phyloP scores from a whole-genome alignment of 176 grass and related monocot species.

The Oryza officinalis region DNA sequence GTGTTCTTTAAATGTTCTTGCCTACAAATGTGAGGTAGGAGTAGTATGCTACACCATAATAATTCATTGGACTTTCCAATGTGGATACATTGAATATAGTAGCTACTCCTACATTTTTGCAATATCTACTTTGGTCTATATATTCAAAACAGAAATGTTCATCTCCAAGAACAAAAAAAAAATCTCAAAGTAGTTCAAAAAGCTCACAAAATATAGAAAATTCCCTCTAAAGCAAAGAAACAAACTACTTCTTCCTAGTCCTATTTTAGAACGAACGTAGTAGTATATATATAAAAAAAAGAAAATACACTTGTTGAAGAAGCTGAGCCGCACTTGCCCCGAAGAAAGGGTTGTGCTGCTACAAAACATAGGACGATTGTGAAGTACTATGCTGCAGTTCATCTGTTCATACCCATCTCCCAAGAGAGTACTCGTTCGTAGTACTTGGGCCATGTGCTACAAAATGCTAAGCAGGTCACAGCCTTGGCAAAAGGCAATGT shows the following conservation, averaged over 20 bases:
- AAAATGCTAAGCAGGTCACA: background rate
- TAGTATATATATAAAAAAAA: too few species aligned
- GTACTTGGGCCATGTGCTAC: background rate
- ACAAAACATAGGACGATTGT: background rate
- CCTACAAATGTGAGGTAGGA: too few species aligned
- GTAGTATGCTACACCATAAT: too few species aligned
- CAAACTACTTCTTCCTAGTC: background rate
- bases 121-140: too few species aligned
- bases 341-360: background rate
- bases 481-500: background rate
- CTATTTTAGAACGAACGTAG: too few species aligned
- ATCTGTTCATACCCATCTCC: background rate
- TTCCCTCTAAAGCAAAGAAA: background rate
- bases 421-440: background rate
- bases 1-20: too few species aligned
- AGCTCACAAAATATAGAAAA: background rate
- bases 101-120: too few species aligned
- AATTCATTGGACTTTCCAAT: too few species aligned
- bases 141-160: too few species aligned
- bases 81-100: too few species aligned
- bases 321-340: background rate
- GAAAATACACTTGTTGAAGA: background rate
- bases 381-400: background rate
- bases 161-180: background rate
- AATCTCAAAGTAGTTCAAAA: background rate